Evolutionary conservation across 2,329 filamentous ascomycete species (phyloP).

Genomic region (Teratosphaeria gauchensis): DNA sequence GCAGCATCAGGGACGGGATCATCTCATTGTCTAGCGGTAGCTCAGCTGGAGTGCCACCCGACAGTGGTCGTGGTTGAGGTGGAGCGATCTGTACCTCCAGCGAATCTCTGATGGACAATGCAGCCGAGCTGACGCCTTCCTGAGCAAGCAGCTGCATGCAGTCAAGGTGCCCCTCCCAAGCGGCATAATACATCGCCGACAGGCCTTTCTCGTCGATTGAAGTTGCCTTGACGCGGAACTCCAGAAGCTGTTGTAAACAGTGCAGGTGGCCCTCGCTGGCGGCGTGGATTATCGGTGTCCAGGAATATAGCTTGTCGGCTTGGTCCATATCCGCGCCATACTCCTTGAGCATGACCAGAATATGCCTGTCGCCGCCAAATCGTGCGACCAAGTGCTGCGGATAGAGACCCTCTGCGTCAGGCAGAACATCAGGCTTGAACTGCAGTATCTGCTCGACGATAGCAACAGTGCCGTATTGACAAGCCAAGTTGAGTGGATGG

Average conservation of each 20-base stretch:
- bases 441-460: conserved; percentile 80
- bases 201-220: conserved; percentile 86
- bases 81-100: conserved; percentile 27
- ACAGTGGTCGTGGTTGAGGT: conserved; percentile 47
- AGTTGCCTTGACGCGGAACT: conserved; percentile 66
- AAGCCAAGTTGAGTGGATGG: conserved; percentile 87
- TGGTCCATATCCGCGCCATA: conserved; percentile 88
- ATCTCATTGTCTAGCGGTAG: conserved; percentile 57
- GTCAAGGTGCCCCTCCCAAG: conserved; percentile 91
- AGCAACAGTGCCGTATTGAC: conserved; percentile 77
- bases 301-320: conserved; percentile 89
- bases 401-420: conserved; percentile 90
- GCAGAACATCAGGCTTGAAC: conserved; percentile 70
- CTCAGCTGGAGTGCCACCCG: conserved; percentile 13
- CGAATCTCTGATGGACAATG: conserved; percentile 4
- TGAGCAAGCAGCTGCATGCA: conserved; percentile 83
- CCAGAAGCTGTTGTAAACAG: conserved; percentile 71
- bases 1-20: conserved; percentile 83
- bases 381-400: conserved; percentile 95
- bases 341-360: conserved; percentile 69
- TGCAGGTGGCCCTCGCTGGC: conserved; percentile 92
- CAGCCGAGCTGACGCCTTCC: conserved; percentile 20
- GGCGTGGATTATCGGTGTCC: conserved; percentile 93
- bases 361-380: conserved; percentile 69
- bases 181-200: conserved; percentile 95